phyloP scores from a whole-genome alignment of 1,139 yeast genomes.

The Taphrina deformans region DNA sequence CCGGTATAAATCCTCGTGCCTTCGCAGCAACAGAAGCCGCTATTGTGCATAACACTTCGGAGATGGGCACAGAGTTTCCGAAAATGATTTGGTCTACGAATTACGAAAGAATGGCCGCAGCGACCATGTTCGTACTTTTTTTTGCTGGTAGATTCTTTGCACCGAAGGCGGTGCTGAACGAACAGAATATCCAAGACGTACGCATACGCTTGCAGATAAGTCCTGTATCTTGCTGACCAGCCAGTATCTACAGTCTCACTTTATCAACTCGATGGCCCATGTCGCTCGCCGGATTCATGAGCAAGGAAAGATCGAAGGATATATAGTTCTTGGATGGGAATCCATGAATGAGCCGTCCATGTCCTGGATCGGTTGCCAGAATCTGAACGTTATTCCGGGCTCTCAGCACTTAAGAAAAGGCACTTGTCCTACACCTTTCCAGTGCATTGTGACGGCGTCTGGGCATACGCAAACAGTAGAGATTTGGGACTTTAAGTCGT shows the following conservation, averaged over 20 bases:
- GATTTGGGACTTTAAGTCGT: conserved; percentile 60
- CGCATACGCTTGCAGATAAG: not conserved
- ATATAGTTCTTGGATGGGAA: conserved; percentile 71
- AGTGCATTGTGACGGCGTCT: conserved; percentile 57
- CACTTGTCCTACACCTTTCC: conserved; percentile 45
- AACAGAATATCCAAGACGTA: conserved; percentile 66
- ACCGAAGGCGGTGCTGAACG: conserved; percentile 70
- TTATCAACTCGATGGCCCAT: conserved; percentile 56
- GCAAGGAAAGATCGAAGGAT: conserved; percentile 57
- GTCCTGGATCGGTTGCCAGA: conserved; percentile 42
- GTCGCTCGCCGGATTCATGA: conserved; percentile 56
- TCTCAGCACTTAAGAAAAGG: conserved; percentile 42
- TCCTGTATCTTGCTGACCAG: not conserved
- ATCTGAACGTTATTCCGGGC: conserved; percentile 41
- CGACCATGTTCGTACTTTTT: conserved; percentile 82
- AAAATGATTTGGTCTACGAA: conserved; percentile 95
- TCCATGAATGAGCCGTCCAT: conserved; percentile 81
- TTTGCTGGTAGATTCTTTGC: conserved; percentile 73
- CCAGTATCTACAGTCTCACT: conserved; percentile 63
- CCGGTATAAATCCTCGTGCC: conserved; percentile 76
- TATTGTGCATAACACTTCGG: conserved; percentile 58
- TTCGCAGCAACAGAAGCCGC: conserved; percentile 74
- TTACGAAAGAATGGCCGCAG: conserved; percentile 70
- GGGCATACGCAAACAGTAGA: conserved; percentile 69
- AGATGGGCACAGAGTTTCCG: conserved; percentile 54